Conservation (phyloP, 371 early-diverging fungal species). For the Aphelidium insulamus region DNA sequence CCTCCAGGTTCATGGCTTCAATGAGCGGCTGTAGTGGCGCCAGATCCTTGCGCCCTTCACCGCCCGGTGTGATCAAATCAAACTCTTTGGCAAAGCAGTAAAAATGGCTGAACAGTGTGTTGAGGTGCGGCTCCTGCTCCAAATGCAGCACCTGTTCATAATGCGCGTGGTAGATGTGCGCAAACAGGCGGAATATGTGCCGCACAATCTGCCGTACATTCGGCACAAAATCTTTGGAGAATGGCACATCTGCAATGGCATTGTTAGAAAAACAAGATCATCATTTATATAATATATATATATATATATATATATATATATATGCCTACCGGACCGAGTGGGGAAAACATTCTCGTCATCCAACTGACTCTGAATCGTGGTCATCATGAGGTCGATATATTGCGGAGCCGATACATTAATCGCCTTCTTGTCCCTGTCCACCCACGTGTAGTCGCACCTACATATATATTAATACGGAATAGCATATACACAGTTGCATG, state of each 20-base stretch:
- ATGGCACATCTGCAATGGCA: too few species aligned
- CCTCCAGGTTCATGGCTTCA: slow-evolving; percentile 35
- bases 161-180: slow-evolving; percentile 83
- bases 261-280: too few species aligned
- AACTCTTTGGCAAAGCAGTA: slow-evolving; percentile 74
- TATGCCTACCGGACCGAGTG: slow-evolving; percentile 27
- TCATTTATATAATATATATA: too few species aligned
- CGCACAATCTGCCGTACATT: slow-evolving; percentile 45
- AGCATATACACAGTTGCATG: slow-evolving; percentile 8
- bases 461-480: slow-evolving; percentile 1
- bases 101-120: slow-evolving; percentile 83
- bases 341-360: slow-evolving; percentile 73
- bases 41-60: slow-evolving; percentile 78
- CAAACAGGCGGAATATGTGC: slow-evolving; percentile 72
- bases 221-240: slow-evolving; percentile 50
- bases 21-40: slow-evolving; percentile 58
- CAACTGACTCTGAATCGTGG: slow-evolving; percentile 64
- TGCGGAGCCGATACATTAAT: slow-evolving; percentile 74
- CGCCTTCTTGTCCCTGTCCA: slow-evolving; percentile 57
- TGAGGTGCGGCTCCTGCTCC: slow-evolving; percentile 66
- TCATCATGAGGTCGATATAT: slow-evolving; percentile 78
- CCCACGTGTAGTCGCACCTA: slow-evolving; percentile 72
- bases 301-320: too few species aligned
- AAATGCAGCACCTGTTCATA: slow-evolving; percentile 62
- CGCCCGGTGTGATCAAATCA: slow-evolving; percentile 60